These are phyloP conservation scores for Xanthoparmelia taractica DNA, from an alignment of 495 filamentous ascomycete genomes.

Conservation along the genomic window DNA sequence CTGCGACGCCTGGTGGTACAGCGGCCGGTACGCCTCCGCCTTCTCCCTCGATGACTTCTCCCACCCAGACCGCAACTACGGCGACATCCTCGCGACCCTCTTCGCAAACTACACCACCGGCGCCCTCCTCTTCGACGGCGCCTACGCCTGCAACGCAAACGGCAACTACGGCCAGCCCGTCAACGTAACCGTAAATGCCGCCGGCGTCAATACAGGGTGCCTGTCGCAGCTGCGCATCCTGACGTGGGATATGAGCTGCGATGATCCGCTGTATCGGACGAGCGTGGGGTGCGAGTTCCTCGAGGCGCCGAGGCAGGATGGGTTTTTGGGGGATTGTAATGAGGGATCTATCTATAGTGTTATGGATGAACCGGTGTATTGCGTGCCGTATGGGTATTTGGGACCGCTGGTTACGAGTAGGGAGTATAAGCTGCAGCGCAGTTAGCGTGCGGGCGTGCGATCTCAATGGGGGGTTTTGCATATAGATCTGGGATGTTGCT, in stretches of 20 bases:
- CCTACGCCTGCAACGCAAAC: slow-evolving; percentile 19
- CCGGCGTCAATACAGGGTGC: slow-evolving; percentile 18
- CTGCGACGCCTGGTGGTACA: slow-evolving; percentile 22
- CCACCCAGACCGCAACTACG: slow-evolving; percentile 17
- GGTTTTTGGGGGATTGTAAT: slow-evolving; percentile 13
- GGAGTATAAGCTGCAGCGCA: slow-evolving; percentile 2
- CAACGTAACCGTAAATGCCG: slow-evolving; percentile 17
- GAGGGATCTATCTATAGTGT: slow-evolving; percentile 15
- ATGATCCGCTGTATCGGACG: neutral
- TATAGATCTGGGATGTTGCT: too few species aligned
- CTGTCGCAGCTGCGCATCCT: slow-evolving; percentile 18
- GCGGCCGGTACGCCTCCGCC: slow-evolving; percentile 11
- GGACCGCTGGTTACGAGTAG: slow-evolving; percentile 18
- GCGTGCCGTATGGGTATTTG: slow-evolving; percentile 20
- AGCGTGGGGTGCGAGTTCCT: slow-evolving; percentile 16
- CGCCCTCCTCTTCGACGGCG: slow-evolving; percentile 18
- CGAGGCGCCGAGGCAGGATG: slow-evolving; percentile 13
- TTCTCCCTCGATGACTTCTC: slow-evolving; percentile 21
- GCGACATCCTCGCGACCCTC: slow-evolving; percentile 13
- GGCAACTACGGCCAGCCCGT: slow-evolving; percentile 14
- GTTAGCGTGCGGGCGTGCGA: too few species aligned
- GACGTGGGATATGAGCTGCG: slow-evolving; percentile 21
- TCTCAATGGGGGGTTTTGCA: too few species aligned
- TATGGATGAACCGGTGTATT: slow-evolving; percentile 21
- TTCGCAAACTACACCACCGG: slow-evolving; percentile 24